Conservation (phyloP, 192 early-diverging fungal genomes). For the Coemansia sp. region DNA sequence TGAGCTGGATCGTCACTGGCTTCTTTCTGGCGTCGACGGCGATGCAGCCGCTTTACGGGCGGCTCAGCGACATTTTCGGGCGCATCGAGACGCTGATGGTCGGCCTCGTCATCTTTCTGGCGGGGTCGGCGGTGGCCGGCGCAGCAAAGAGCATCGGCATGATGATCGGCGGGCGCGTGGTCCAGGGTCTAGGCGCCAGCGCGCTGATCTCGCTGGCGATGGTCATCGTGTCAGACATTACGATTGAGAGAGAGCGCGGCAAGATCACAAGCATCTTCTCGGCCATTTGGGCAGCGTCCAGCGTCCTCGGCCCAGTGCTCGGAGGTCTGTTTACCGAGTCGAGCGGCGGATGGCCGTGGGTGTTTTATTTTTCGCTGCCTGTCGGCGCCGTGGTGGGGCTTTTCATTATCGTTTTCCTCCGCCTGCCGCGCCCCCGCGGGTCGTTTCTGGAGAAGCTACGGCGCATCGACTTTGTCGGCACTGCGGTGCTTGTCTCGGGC, state of each 20-base stretch:
- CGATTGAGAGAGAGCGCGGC: slow-evolving; percentile 61
- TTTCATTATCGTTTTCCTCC: slow-evolving; percentile 37
- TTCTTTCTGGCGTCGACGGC: slow-evolving; percentile 72
- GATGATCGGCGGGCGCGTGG: slow-evolving; percentile 66
- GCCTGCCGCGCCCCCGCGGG: slow-evolving; percentile 37
- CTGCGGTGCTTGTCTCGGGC: slow-evolving; percentile 56
- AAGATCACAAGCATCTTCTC: slow-evolving; percentile 61
- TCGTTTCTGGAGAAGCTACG: slow-evolving; percentile 56
- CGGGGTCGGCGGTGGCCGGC: slow-evolving; percentile 56
- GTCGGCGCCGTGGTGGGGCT: slow-evolving; percentile 46
- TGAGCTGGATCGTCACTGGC: slow-evolving; percentile 76
- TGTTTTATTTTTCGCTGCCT: slow-evolving; percentile 63
- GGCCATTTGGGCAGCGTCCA: slow-evolving; percentile 59
- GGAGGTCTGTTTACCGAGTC: slow-evolving; percentile 62
- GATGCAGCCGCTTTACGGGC: slow-evolving; percentile 77
- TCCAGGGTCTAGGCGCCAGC: slow-evolving; percentile 69
- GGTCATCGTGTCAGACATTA: slow-evolving; percentile 70
- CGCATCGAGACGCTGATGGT: slow-evolving; percentile 60
- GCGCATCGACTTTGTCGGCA: slow-evolving; percentile 69
- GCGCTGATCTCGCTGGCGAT: slow-evolving; percentile 63
- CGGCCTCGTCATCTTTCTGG: slow-evolving; percentile 55
- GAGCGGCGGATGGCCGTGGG: slow-evolving; percentile 47
- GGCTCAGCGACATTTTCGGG: slow-evolving; percentile 85
- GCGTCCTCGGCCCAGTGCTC: slow-evolving; percentile 62
- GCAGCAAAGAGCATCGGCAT: slow-evolving; percentile 63